A percentile compares a stretch with the other conserved stretches of the same genome.
These are phyloP conservation scores for Hordeum marinum DNA, from an alignment of 176 grass and related monocot genomes.

Conservation along the genomic window DNA sequence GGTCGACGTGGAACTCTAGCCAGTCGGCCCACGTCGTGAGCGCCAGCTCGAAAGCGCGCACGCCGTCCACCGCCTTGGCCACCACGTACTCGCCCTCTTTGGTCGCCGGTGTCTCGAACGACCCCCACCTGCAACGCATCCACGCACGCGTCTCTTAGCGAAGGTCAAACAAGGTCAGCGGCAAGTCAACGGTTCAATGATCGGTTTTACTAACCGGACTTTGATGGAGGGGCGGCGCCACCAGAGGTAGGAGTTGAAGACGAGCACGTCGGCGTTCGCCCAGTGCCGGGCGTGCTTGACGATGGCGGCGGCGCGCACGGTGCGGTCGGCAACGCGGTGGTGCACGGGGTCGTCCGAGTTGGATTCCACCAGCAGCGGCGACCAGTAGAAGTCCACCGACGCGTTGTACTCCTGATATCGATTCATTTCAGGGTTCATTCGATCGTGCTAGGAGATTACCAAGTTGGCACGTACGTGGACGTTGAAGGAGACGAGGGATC, in stretches of 20 bases:
- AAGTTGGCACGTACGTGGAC: constrained; percentile 33
- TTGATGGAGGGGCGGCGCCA: constrained; percentile 54
- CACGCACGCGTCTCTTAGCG: not conserved
- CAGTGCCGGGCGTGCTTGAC: constrained; percentile 56
- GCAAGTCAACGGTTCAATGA: not conserved
- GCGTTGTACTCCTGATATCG: constrained; percentile 59
- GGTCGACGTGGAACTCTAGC: constrained; percentile 74
- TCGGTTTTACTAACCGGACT: constrained; percentile 43
- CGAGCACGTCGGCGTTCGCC: constrained; percentile 61
- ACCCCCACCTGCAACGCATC: constrained; percentile 33
- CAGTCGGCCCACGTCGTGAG: constrained; percentile 61
- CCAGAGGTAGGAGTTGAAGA: constrained; percentile 92
- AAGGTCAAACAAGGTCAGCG: not conserved
- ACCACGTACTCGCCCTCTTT: not conserved
- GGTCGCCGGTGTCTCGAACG: constrained; percentile 19
- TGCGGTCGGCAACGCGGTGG: constrained; percentile 57
- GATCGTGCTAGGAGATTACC: no score
- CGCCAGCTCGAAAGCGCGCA: constrained; percentile 61
- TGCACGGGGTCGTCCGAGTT: constrained; percentile 70
- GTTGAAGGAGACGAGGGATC: constrained; percentile 53
- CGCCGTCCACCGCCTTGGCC: constrained; percentile 51
- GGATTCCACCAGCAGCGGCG: constrained; percentile 78
- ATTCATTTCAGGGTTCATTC: not conserved
- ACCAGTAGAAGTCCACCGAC: constrained; percentile 88
- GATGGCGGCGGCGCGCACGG: constrained; percentile 49